Evolutionary conservation across 352 stramenopile species (phyloP).

Genomic region (Phytophthora meadii): DNA sequence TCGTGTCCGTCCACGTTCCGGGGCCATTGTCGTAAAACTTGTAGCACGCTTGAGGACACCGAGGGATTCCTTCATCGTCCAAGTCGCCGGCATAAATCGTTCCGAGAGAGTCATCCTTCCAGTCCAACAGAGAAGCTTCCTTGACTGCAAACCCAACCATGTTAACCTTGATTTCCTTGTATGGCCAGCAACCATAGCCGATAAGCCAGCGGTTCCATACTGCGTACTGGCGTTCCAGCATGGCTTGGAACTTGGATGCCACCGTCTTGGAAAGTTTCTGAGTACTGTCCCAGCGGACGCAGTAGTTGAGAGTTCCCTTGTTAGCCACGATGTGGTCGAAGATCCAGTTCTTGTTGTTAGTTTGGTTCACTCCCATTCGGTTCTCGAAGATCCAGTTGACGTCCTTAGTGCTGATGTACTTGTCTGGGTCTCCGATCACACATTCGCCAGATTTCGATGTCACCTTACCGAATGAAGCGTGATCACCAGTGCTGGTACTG

Average conservation of each 20-base stretch:
- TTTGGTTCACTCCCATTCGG: constrained; percentile 33
- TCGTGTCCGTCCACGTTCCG: constrained; percentile 31
- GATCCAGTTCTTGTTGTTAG: constrained; percentile 44
- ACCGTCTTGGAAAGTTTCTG: constrained; percentile 41
- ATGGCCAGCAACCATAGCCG: constrained; percentile 29
- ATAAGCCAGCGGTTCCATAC: constrained; percentile 48
- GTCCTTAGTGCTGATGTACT: constrained; percentile 29
- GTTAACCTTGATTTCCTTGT: constrained; percentile 32
- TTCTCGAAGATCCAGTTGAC: constrained; percentile 29
- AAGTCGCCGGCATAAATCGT: constrained; percentile 39
- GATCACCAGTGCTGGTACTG: constrained; percentile 23
- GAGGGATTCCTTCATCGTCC: constrained; percentile 34
- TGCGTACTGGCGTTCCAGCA: constrained; percentile 46
- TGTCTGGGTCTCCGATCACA: constrained; percentile 29
- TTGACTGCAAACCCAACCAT: constrained; percentile 28
- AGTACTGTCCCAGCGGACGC: constrained; percentile 47
- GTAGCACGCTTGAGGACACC: constrained; percentile 43
- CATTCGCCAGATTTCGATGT: constrained; percentile 35
- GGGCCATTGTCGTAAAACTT: constrained; percentile 38
- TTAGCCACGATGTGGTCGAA: constrained; percentile 51
- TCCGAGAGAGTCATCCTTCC: constrained; percentile 28
- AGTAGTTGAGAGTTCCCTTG: constrained; percentile 54
- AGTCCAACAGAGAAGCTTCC: constrained; percentile 15
- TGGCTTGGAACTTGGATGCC: constrained; percentile 44
- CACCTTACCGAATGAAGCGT: constrained; percentile 32